Conservation (phyloP, 306 rosid genomes). For the Cotoneaster glaucophyllus region DNA sequence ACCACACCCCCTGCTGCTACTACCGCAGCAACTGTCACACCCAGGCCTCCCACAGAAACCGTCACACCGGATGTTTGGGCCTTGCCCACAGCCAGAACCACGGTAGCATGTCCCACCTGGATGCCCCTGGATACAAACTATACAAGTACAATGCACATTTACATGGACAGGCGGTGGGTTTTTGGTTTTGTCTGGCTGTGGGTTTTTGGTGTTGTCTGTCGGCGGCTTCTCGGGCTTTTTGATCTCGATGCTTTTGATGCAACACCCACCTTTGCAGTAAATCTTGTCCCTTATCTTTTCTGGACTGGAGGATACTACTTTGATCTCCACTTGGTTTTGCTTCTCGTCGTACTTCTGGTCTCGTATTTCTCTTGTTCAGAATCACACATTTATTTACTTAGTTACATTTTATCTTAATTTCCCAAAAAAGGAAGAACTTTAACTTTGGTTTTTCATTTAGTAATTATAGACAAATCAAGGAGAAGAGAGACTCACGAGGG, state of each 20-base stretch:
- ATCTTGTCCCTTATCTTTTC: slow-evolving; percentile 63
- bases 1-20: slow-evolving; percentile 11
- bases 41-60: slow-evolving; percentile 31
- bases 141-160: background rate
- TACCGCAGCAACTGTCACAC: slow-evolving; percentile 35
- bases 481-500: slow-evolving; percentile 60
- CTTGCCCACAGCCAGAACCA: slow-evolving; percentile 5
- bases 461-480: background rate
- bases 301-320: slow-evolving; percentile 63
- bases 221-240: slow-evolving; percentile 26
- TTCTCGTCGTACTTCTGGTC: slow-evolving; percentile 59
- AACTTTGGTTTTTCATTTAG: too few relatives aligned
- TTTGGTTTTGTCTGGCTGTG: too few relatives aligned
- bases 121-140: slow-evolving; percentile 10
- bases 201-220: too few relatives aligned
- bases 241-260: slow-evolving; percentile 60
- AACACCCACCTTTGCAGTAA: slow-evolving; percentile 48
- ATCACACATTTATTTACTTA: slow-evolving; percentile 13
- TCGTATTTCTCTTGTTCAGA: slow-evolving; percentile 71
- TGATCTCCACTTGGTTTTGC: slow-evolving; percentile 43
- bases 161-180: background rate
- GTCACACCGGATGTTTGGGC: slow-evolving; percentile 18
- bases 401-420: background rate
- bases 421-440: too few relatives aligned
- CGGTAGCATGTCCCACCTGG: slow-evolving; percentile 16